Evolutionary conservation across 331 rosid species (phyloP).

Genomic region (Pyrus hybrid): DNA sequence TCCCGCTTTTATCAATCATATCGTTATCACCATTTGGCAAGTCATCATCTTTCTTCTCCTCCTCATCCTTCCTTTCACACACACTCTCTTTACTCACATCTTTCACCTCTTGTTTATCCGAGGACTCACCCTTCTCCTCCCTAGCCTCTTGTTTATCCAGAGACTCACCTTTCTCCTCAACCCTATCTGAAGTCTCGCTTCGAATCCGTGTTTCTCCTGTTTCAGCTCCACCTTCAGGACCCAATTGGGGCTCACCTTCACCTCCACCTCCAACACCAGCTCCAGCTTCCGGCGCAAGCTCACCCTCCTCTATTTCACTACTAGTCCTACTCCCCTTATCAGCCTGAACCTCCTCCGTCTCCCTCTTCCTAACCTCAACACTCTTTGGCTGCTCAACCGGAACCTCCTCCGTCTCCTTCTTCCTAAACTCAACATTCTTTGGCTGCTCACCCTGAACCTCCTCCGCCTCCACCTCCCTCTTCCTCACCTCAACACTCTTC

Average conservation of each 20-base stretch:
- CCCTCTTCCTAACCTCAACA: slow-evolving; percentile 65
- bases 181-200: background rate
- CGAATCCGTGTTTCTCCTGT: background rate
- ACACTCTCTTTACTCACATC: background rate
- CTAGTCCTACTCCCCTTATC: slow-evolving; percentile 49
- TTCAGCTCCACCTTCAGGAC: background rate
- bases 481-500: slow-evolving; percentile 80
- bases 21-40: slow-evolving; percentile 21
- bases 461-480: slow-evolving; percentile 44
- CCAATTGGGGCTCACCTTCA: background rate
- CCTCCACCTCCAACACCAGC: background rate
- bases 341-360: slow-evolving; percentile 42
- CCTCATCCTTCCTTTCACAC: slow-evolving; percentile 22
- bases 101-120: background rate
- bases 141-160: slow-evolving; percentile 10
- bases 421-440: background rate
- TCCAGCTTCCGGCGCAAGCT: slow-evolving; percentile 66
- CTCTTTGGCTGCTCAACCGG: slow-evolving; percentile 66
- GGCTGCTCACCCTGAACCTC: slow-evolving; percentile 7
- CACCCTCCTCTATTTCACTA: slow-evolving; percentile 97
- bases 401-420: background rate
- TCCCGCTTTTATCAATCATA: background rate
- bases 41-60: slow-evolving; percentile 26
- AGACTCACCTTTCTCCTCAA: slow-evolving; percentile 14
- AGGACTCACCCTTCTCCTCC: slow-evolving; percentile 10